Percentiles rank a stretch among this genome's conserved stretches.
Evolutionary conservation across 306 rosid species (phyloP).

Genomic region (Trifolium pratense): DNA sequence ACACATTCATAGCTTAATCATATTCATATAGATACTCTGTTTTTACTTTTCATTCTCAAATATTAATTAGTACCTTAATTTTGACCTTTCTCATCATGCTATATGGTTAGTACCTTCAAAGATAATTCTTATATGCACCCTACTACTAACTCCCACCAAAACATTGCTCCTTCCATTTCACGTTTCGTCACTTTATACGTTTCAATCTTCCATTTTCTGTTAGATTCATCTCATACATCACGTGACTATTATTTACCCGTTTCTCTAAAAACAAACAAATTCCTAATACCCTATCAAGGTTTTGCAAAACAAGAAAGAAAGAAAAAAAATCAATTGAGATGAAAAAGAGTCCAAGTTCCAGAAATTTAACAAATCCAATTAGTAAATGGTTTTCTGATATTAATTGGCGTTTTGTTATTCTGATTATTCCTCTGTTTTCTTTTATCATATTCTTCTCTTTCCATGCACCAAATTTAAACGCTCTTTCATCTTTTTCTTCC

Average conservation of each 20-base stretch:
- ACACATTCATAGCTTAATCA: too few species aligned
- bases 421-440: conserved; percentile 57
- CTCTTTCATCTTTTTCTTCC: conserved; percentile 44
- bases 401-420: conserved; percentile 59
- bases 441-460: conserved; percentile 54
- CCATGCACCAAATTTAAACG: conserved; percentile 40
- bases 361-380: conserved; percentile 37
- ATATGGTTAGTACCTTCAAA: too few species aligned
- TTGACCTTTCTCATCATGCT: not conserved
- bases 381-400: conserved; percentile 44
- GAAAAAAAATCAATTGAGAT: conserved; percentile 15
- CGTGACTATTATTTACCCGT: conserved; percentile 10
- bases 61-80: too few species aligned
- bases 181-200: not conserved
- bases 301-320: not conserved
- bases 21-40: not conserved
- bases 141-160: not conserved
- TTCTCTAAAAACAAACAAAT: not conserved
- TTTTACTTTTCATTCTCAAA: too few species aligned
- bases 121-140: not conserved
- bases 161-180: not conserved
- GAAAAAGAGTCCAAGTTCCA: conserved; percentile 44
- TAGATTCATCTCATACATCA: not conserved
- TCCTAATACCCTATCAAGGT: not conserved
- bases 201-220: not conserved